Conservation (phyloP, 1,139 yeast species). For the Eremothecium coryli region DNA sequence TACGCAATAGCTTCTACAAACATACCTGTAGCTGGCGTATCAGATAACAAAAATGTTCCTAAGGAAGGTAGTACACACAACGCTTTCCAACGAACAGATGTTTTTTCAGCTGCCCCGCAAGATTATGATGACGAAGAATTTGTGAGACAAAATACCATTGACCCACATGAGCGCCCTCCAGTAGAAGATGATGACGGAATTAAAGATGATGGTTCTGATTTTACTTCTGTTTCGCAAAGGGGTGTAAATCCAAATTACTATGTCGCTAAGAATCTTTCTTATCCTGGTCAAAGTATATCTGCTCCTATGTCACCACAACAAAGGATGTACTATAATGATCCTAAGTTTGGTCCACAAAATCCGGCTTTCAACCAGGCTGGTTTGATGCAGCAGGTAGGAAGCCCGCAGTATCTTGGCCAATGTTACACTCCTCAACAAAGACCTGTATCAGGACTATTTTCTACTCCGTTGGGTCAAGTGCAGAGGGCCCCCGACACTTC, state of each 20-base stretch:
- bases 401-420: background rate
- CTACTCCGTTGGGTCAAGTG: background rate
- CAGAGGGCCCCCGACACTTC: constrained; percentile 33
- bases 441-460: background rate
- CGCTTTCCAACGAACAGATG: no score
- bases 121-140: constrained; percentile 11
- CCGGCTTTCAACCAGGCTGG: background rate
- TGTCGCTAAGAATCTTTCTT: constrained; percentile 7
- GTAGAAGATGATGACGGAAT: constrained; percentile 17
- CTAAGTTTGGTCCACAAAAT: background rate
- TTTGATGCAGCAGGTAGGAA: background rate
- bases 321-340: background rate
- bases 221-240: constrained; percentile 73
- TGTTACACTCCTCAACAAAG: constrained; percentile 1
- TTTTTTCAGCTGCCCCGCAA: background rate
- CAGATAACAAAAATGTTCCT: no score
- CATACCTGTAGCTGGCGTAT: no score
- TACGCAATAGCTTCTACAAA: no score
- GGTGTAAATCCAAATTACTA: constrained; percentile 57
- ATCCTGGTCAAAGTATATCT: constrained; percentile 4
- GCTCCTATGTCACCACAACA: constrained; percentile 1
- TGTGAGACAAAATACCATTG: constrained; percentile 15
- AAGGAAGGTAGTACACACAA: no score
- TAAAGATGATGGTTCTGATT: constrained; percentile 41
- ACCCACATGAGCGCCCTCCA: constrained; percentile 16